Conservation (phyloP, 176 grass and related monocot species). For the barley (Hordeum vulgare) region DNA sequence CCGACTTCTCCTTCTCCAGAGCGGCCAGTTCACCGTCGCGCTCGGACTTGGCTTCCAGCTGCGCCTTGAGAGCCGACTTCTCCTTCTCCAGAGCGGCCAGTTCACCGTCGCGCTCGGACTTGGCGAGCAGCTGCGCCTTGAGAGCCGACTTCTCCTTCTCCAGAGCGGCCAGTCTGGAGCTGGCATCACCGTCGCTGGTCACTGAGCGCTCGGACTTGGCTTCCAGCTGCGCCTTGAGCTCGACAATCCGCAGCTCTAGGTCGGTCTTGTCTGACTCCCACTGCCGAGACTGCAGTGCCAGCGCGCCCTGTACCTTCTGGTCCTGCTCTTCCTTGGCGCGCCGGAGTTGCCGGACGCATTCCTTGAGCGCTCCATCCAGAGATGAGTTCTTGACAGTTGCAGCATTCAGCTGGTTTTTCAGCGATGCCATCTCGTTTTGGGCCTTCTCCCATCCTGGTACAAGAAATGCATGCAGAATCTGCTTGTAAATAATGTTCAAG, state of each 20-base stretch:
- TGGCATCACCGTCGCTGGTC: slow-evolving; percentile 20
- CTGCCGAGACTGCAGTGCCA: slow-evolving; percentile 41
- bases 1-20: slow-evolving; percentile 68
- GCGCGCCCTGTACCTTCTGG: slow-evolving; percentile 43
- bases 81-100: slow-evolving; percentile 57
- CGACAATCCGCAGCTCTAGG: slow-evolving; percentile 53
- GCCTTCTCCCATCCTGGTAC: slow-evolving; percentile 86
- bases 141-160: slow-evolving; percentile 72
- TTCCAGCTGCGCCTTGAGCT: slow-evolving; percentile 71
- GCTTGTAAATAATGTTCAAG: neutral
- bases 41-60: slow-evolving; percentile 69
- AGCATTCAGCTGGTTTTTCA: slow-evolving; percentile 63
- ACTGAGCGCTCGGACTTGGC: slow-evolving; percentile 47
- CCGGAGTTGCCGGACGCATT: slow-evolving; percentile 80
- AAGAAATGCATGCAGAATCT: neutral
- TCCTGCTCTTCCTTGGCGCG: slow-evolving; percentile 62
- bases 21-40: slow-evolving; percentile 39
- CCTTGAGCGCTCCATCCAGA: slow-evolving; percentile 78
- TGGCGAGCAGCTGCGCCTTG: slow-evolving; percentile 40
- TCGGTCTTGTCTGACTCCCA: slow-evolving; percentile 67
- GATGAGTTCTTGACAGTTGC: slow-evolving; percentile 44
- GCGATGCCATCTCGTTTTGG: slow-evolving; percentile 52
- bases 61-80: slow-evolving; percentile 59
- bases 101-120: slow-evolving; percentile 34
- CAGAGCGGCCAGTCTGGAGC: slow-evolving; percentile 39